Evolutionary conservation across 2,329 filamentous ascomycete species (phyloP), one percentile per base, ranked within the genome.

Genomic region (Botrytis hyacinthi): DNA sequence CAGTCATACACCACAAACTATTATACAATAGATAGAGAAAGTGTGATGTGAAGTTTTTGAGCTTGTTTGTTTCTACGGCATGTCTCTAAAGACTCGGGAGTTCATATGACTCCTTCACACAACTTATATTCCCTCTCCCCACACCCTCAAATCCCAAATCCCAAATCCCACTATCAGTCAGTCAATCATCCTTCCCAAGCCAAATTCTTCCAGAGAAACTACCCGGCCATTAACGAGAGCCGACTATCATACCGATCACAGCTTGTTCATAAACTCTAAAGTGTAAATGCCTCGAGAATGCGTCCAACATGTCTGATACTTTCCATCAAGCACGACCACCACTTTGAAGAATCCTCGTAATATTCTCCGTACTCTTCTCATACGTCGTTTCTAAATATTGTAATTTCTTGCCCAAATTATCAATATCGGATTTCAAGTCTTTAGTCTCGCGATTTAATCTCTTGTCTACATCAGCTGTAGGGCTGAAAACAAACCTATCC

Each of bases 321-420:
- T 29, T 40, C 32, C 54, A 35, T 79, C 74, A 81, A 75, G 76
- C 75, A 74, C 78, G 78, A 37, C 79, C 79, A 73, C 80, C 78
- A 70, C 87, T 84, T 80, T 89, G 88, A 80, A 98, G 87, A 81
- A 98, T 95, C 83, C 94, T 92, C 81, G 97, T 92, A 78, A 98
- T 92, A 80, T 97, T 94, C 77, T 95, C 91, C 78, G 92, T 91
- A 83, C 94, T 97, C 81, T 98, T 99, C 85, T 97, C 94, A 81
- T 94, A 92, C 68, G 96, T 98, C 73, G 94, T 97, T 85, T 98
- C 95, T 62, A 98, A 87, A 81, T 98, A 98, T 78, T 95, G 90
- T 79, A 98, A 86, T 82, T 93, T 94, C 87, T 98, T 97, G 78
- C 93, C 91, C 76, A 98, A 84, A 76, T 91, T 92, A 59, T 92